These are phyloP conservation scores for Amylocarpus encephaloides DNA, from an alignment of 2,329 filamentous ascomycete genomes.

Conservation along the genomic window DNA sequence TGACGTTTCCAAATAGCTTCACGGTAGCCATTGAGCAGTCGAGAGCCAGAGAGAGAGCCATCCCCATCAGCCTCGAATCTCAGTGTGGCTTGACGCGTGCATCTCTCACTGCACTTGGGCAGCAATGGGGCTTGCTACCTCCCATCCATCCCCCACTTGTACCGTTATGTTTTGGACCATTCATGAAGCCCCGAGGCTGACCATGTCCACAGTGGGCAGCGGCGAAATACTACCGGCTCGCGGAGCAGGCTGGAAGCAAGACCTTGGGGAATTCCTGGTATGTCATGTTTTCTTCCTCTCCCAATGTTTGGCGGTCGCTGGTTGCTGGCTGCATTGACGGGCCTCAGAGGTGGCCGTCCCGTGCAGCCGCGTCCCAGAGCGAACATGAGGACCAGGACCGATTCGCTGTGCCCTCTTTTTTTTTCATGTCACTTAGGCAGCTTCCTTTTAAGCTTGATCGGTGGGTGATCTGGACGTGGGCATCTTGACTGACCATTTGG, in stretches of 20 bases:
- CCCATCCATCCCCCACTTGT: conserved; percentile 16
- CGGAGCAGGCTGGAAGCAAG: conserved; percentile 84
- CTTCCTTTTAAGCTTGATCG: conserved; percentile 1
- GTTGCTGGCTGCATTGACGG: conserved; percentile 13
- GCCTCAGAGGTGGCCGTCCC: conserved; percentile 9
- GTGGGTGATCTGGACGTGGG: conserved; percentile 12
- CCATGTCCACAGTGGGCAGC: conserved; percentile 56
- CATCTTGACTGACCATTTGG: conserved; percentile 7
- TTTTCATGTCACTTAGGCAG: not conserved
- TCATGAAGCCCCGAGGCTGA: conserved; percentile 42
- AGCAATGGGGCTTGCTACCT: conserved; percentile 33
- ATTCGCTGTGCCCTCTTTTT: conserved; percentile 19
- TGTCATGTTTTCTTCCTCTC: conserved; percentile 34
- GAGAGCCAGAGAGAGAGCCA: too few relatives aligned
- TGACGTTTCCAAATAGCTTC: conserved; percentile 25
- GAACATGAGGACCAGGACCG: conserved; percentile 21
- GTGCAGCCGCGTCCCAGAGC: conserved; percentile 30
- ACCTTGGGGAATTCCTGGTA: conserved; percentile 93
- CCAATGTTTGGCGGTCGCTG: not conserved
- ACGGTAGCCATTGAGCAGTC: conserved; percentile 1
- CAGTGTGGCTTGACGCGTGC: conserved; percentile 27
- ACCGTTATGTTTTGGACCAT: conserved; percentile 14
- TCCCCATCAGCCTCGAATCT: conserved; percentile 21
- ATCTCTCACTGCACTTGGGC: conserved; percentile 37
- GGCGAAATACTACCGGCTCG: conserved; percentile 86